Evolutionary conservation across 1,139 yeast species (phyloP).

Genomic region (Tardiomyces digboiensis): DNA sequence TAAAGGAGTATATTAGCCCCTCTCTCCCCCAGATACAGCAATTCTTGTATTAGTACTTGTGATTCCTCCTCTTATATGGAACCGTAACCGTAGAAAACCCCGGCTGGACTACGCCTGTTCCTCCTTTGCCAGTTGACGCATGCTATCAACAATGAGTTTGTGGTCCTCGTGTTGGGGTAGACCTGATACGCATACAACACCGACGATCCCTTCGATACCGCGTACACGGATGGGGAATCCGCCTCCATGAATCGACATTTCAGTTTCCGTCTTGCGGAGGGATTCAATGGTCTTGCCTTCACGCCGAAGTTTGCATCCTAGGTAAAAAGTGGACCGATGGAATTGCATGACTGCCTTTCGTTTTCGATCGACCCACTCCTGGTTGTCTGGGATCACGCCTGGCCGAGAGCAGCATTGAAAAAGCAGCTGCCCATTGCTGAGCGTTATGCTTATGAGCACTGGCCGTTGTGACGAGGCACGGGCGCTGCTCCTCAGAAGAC

Average conservation of each 20-base stretch:
- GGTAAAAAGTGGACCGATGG: conserved; percentile 42
- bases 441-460: conserved; percentile 43
- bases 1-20: too few species aligned
- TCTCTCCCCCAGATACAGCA: too few species aligned
- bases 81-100: too few species aligned
- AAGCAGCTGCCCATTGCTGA: conserved; percentile 39
- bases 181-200: conserved; percentile 52
- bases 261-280: conserved; percentile 33
- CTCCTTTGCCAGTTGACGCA: not conserved
- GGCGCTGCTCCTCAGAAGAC: conserved; percentile 18
- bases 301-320: conserved; percentile 38
- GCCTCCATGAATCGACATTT: conserved; percentile 57
- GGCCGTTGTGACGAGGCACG: conserved; percentile 18
- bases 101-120: too few species aligned
- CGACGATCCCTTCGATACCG: conserved; percentile 39
- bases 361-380: conserved; percentile 50
- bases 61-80: too few species aligned
- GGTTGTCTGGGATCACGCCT: conserved; percentile 43
- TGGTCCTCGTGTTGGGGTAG: conserved; percentile 30
- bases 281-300: conserved; percentile 23
- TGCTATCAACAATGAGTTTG: conserved; percentile 12
- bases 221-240: conserved; percentile 44
- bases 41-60: too few species aligned
- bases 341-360: conserved; percentile 41
- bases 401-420: conserved; percentile 42